Percentiles rank a stretch among this genome's conserved stretches.
Conservation (phyloP, 495 filamentous ascomycete species). For the Xylaria nigripes region DNA sequence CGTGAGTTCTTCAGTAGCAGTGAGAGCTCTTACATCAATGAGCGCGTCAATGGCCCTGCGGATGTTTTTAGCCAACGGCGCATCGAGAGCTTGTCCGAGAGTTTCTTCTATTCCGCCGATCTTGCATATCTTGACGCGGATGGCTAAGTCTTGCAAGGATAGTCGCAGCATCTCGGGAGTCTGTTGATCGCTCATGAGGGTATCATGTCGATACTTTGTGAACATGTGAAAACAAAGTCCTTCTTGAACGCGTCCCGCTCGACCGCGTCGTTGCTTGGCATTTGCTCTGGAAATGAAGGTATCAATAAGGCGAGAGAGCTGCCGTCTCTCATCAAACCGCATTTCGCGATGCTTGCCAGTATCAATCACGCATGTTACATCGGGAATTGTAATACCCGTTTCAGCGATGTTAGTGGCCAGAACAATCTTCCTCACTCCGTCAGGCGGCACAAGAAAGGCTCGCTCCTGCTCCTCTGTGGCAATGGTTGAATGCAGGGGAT, state of each 20-base stretch:
- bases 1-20: slow-evolving; percentile 70
- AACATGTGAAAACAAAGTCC: slow-evolving; percentile 95
- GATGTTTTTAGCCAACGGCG: slow-evolving; percentile 84
- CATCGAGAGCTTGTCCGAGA: slow-evolving; percentile 80
- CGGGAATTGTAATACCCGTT: slow-evolving; percentile 94
- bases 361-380: slow-evolving; percentile 92
- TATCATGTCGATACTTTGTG: slow-evolving; percentile 76
- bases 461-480: slow-evolving; percentile 93
- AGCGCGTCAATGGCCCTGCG: slow-evolving; percentile 84
- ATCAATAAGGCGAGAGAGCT: slow-evolving; percentile 81
- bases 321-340: slow-evolving; percentile 85
- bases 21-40: slow-evolving; percentile 87
- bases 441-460: slow-evolving; percentile 77
- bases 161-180: slow-evolving; percentile 92
- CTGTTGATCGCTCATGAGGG: slow-evolving; percentile 76
- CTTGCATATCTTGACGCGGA: slow-evolving; percentile 96
- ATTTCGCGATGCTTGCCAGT: slow-evolving; percentile 95
- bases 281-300: slow-evolving; percentile 91
- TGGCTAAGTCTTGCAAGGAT: slow-evolving; percentile 84
- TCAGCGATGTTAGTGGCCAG: slow-evolving; percentile 96
- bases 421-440: slow-evolving; percentile 79
- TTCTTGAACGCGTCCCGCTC: slow-evolving; percentile 92
- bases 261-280: slow-evolving; percentile 84
- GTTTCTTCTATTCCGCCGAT: slow-evolving; percentile 86
- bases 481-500: slow-evolving; percentile 87